Conservation (phyloP, 352 stramenopile genomes). For the Phytophthora megakarya region DNA sequence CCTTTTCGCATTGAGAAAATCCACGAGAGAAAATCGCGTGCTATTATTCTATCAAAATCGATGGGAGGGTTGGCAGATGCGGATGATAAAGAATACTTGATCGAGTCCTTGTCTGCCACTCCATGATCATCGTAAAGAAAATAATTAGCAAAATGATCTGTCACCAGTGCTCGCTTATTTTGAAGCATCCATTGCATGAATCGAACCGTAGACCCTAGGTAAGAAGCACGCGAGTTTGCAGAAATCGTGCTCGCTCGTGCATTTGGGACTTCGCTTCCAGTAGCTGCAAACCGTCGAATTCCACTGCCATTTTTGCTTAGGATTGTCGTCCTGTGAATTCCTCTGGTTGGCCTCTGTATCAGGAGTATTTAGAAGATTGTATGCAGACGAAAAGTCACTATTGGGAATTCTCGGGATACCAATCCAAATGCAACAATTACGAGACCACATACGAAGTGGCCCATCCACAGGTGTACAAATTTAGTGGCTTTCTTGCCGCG, state of each 20-base stretch:
- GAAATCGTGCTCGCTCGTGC: slow-evolving; percentile 12
- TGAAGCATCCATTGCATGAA: slow-evolving; percentile 21
- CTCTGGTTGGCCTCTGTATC: not conserved
- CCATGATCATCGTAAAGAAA: not conserved
- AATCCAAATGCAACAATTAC: no score
- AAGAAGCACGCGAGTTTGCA: slow-evolving; percentile 1
- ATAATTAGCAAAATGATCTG: not conserved
- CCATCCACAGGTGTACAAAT: no score
- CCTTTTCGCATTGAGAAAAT: no score
- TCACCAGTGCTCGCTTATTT: not conserved
- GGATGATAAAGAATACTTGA: no score
- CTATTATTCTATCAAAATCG: slow-evolving; percentile 15
- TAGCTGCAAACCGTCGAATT: not conserved
- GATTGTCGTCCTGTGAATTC: slow-evolving; percentile 10
- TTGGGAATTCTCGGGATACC: not conserved
- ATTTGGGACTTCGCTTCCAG: slow-evolving; percentile 6
- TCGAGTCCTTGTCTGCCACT: not conserved
- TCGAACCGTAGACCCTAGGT: not conserved
- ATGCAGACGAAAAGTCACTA: not conserved
- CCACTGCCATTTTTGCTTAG: not conserved
- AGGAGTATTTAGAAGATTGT: not conserved
- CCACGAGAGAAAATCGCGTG: no score
- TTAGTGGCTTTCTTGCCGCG: no score
- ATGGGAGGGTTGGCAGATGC: slow-evolving; percentile 17
- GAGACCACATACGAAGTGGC: no score